Evolutionary conservation across 495 filamentous ascomycete genomes (phyloP), one percentile per base, ranked within the genome.

Genomic region (Paragyromitra xinjiangensis): DNA sequence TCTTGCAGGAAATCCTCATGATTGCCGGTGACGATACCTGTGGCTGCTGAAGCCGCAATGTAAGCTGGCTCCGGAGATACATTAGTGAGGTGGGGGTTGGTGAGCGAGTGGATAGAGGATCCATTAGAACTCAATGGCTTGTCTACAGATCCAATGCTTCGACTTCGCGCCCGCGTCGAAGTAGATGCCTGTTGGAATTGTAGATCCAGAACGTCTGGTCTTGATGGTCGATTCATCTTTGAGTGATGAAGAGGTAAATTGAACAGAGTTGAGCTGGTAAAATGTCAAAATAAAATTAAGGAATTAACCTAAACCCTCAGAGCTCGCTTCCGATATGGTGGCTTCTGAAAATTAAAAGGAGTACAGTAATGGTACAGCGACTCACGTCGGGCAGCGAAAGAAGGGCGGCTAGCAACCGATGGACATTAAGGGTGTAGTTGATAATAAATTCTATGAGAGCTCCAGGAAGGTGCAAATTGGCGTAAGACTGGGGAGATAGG

Each of bases 11-110:
- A 90, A 75, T 88, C 90, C 75, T 93, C 92, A 84, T 95, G 92
- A 80, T 96, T 91, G 80, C 92, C 91, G 73, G 92, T 95, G 80
- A 98, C 91, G 68, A 98, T 95, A 78, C 98, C 93, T 24, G 92
- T 93, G 39, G 94, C 96, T 62, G 94, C 94, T 39, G 93, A 91
- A 6, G 92, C 86, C 51, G 95, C 94, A 81, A 99, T 95, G 84
- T 95, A 99, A 22, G 88, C 93, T 34, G 96, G 91, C 73, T 92
- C 86, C 1, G 96, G 95, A 50, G 89, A 89, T 51, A 94, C 88
- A n/a, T 87, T 85, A 59, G 87, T 73, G 40, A 82, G 51, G 34
- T 71, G 77, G 6, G 77, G 69, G 26, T 77, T 80, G 39, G 55
- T 16, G 24, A 78, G 50, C 39, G 80, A 75, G 26, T 68, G 64